Percentiles rank a stretch among this genome's conserved stretches.
Conservation (phyloP, 768 basidiomycete species). For the Botryobasidium botryosum region DNA sequence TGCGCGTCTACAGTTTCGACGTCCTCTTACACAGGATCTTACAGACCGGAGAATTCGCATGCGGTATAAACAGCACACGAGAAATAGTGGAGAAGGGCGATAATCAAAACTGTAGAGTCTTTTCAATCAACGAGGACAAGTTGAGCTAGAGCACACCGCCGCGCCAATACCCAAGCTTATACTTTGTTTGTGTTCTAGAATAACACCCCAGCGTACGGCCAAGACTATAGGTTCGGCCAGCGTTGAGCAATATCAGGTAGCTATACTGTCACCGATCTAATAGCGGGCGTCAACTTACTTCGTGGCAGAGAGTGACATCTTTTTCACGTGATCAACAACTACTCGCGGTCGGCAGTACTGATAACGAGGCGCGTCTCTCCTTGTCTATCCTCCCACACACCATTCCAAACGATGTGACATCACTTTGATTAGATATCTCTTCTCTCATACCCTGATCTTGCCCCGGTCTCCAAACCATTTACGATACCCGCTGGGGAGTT, state of each 20-base stretch:
- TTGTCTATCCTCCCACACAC: slow-evolving; percentile 11
- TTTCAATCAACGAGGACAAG: slow-evolving; percentile 40
- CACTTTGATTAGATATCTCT: slow-evolving; percentile 47
- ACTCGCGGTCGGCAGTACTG: slow-evolving; percentile 52
- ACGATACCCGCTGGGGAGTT: slow-evolving; percentile 54
- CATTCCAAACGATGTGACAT: too few relatives aligned
- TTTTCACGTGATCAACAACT: slow-evolving; percentile 52
- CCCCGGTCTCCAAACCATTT: slow-evolving; percentile 29
- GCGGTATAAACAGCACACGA: slow-evolving; percentile 71
- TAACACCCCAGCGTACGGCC: slow-evolving; percentile 32
- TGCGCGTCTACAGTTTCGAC: background rate
- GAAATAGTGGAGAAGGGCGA: slow-evolving; percentile 42
- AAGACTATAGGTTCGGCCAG: slow-evolving; percentile 46
- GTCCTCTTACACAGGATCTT: background rate
- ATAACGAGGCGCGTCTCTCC: slow-evolving; percentile 37
- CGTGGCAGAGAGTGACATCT: slow-evolving; percentile 67
- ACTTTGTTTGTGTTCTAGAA: slow-evolving; percentile 28
- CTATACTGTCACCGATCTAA: too few relatives aligned
- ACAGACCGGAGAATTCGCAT: slow-evolving; percentile 36
- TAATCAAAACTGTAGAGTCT: slow-evolving; percentile 79
- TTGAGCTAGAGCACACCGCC: too few relatives aligned
- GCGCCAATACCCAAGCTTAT: too few relatives aligned
- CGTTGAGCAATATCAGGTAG: slow-evolving; percentile 72
- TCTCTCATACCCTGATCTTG: slow-evolving; percentile 44
- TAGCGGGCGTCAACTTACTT: slow-evolving; percentile 6